phyloP scores from a whole-genome alignment of 306 rosid genomes.

The Corylus americana region DNA sequence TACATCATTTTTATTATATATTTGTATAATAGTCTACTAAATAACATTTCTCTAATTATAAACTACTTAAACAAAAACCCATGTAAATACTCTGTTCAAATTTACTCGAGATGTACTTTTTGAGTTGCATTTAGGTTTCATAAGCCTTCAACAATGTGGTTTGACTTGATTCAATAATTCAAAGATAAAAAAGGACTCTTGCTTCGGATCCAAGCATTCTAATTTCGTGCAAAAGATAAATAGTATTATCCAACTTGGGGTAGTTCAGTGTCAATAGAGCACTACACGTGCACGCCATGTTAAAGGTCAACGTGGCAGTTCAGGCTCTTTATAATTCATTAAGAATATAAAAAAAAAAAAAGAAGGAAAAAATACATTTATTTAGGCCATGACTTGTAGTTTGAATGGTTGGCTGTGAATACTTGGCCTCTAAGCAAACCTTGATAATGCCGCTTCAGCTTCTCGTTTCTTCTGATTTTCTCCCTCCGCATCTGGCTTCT shows the following conservation, averaged over 20 bases:
- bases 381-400: slow-evolving; percentile 1
- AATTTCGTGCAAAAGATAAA: neutral
- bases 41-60: too few relatives aligned
- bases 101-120: too few relatives aligned
- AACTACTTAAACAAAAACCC: too few relatives aligned
- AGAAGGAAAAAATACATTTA: neutral
- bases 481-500: slow-evolving; percentile 8
- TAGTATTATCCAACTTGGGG: neutral
- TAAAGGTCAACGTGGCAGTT: slow-evolving; percentile 38
- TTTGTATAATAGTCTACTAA: too few relatives aligned
- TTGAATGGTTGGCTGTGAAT: slow-evolving; percentile 26
- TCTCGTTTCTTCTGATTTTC: slow-evolving; percentile 19
- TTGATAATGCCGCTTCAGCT: slow-evolving; percentile 9
- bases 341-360: neutral
- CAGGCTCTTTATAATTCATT: neutral
- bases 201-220: neutral
- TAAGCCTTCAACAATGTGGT: too few relatives aligned
- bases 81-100: too few relatives aligned
- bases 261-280: slow-evolving; percentile 21
- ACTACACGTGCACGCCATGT: slow-evolving; percentile 35
- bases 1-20: too few relatives aligned
- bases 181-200: too few relatives aligned
- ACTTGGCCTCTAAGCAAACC: slow-evolving; percentile 42
- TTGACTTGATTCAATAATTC: too few relatives aligned
- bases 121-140: too few relatives aligned